Evolutionary conservation across 2,329 filamentous ascomycete genomes (phyloP).

Genomic region (Aspergillus brasiliensis): DNA sequence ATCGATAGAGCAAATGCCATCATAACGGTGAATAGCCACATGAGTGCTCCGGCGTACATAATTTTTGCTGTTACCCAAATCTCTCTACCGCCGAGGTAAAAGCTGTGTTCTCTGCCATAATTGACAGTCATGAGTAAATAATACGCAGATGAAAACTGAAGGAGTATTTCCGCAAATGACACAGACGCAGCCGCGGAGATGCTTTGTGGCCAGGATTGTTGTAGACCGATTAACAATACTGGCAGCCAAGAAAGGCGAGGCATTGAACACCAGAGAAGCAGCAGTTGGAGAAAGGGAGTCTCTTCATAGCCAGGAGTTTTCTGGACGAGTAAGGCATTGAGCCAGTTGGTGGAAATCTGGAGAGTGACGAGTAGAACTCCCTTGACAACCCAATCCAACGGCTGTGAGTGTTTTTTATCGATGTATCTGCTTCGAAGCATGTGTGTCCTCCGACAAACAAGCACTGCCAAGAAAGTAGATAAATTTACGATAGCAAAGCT

Average conservation of each 20-base stretch:
- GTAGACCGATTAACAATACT: not conserved
- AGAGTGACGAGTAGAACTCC: not conserved
- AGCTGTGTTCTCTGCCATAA: constrained; percentile 7
- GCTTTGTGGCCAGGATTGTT: not conserved
- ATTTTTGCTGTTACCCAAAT: not conserved
- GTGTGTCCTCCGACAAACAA: not conserved
- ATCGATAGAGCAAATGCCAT: not conserved
- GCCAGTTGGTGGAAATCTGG: not conserved
- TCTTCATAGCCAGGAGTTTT: constrained; percentile 1
- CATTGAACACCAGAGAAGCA: constrained; percentile 7
- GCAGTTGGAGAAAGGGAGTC: not conserved
- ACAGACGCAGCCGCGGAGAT: not conserved
- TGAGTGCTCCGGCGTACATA: constrained; percentile 7
- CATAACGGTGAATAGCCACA: not conserved
- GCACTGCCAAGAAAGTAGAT: not conserved
- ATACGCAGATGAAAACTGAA: constrained; percentile 3
- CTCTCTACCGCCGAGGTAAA: not conserved
- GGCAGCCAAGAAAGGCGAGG: not conserved
- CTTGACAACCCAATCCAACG: not conserved
- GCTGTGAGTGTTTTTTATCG: not conserved
- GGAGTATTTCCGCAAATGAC: constrained; percentile 3
- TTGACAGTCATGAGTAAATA: constrained; percentile 7
- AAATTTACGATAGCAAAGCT: constrained; percentile 4
- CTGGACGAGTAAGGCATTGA: not conserved
- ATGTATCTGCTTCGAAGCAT: not conserved